Percentiles rank a stretch among this genome's conserved stretches.
Evolutionary conservation across 169 alveolate species (phyloP).

Genomic region (Cryptosporidium xiaoi): DNA sequence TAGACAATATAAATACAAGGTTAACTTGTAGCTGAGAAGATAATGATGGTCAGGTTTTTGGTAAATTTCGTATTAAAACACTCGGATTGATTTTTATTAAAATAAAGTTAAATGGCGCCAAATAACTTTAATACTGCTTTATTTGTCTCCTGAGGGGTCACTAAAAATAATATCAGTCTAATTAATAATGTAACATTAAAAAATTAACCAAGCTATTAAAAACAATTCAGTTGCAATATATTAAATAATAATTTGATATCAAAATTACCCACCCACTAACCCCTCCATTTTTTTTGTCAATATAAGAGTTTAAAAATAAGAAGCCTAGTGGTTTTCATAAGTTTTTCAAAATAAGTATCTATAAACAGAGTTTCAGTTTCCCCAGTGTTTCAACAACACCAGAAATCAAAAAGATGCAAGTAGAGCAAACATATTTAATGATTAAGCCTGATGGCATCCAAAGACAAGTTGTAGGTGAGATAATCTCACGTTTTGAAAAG

Average conservation of each 20-base stretch:
- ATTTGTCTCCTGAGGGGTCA: constrained; percentile 2
- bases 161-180: neutral
- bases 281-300: neutral
- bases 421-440: constrained; percentile 95
- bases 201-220: neutral
- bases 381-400: constrained; percentile 59
- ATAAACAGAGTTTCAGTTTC: constrained; percentile 73
- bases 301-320: neutral
- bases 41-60: no score
- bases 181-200: neutral
- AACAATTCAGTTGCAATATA: neutral
- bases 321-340: constrained; percentile 54
- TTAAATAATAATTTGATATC: neutral
- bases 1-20: no score
- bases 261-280: neutral
- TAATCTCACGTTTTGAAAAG: constrained; percentile 93
- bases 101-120: no score
- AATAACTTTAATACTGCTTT: no score
- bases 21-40: no score
- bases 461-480: constrained; percentile 95
- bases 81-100: no score
- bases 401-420: constrained; percentile 33
- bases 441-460: constrained; percentile 99
- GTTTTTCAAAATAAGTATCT: constrained; percentile 47
- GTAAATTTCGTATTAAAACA: no score